Base-by-base conservation (phyloP, 2,329 filamentous ascomycete genomes). In the Penicillium frequentans region DNA sequence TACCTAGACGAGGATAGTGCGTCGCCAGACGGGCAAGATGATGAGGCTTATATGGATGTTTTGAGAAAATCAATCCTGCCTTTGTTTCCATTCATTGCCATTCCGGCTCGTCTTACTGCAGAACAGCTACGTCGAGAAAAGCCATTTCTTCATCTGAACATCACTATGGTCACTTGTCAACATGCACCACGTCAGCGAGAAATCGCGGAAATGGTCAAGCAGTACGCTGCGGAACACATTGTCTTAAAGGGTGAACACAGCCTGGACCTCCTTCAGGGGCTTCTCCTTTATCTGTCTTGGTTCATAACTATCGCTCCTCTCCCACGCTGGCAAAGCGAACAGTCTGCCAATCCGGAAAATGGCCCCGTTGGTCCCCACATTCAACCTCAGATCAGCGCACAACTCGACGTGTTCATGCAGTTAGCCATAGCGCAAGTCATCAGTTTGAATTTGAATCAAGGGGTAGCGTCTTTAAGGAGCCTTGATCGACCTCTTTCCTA, bases 321-420 rank as follows among this genome's bases (percentile, higher is more conserved):
- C 1, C 58, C 44, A 7, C 45, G 16, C 2, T 10, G 35, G 19
- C 23, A 33, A 26, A 26, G 7, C 19, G 23, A 3, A 33, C 44
- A 61, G 8, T 3, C 6, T 3, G 21, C 14, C 14, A 23, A 51
- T 24, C 14, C 2, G 29, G 9, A 13, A 16, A 55, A 48, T 23
- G 5, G 10, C 1, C 52, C 58, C 8, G n/a, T 39, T 33, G 54
- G 59, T 31, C 21, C 51, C 14, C 56, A 60, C 9, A 23, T 52
- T 29, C 19, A 60, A 10, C 21, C 49, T 39, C 61, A 56, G 19
- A 45, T 44, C n/a, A 60, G 39, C 19, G 24, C 77, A 0, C 83
- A 85, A 57, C 66, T 85, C 13, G 78, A 79, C 62, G 83, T 81
- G 51, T 69, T 85, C 3, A 65, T 84, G 3, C 74, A 79, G 9